phyloP scores from a whole-genome alignment of 805 yeast genomes.

The Komagataella mondaviorum region DNA sequence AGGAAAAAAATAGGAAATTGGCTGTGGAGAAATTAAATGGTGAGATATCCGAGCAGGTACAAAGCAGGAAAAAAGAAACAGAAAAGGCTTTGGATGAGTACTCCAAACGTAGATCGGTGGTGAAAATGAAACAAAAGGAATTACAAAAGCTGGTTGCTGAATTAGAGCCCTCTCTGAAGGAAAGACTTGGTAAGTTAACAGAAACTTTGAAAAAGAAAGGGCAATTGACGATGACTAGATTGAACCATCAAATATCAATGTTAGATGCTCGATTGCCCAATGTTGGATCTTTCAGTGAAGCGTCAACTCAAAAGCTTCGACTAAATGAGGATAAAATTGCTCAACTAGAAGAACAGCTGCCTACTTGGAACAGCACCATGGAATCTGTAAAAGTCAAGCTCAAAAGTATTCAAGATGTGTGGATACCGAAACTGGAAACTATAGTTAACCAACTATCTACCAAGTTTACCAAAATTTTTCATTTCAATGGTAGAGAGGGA shows the following conservation, averaged over 20 bases:
- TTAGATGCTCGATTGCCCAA: conserved; percentile 8
- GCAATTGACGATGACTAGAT: conserved; percentile 19
- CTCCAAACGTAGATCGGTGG: background rate
- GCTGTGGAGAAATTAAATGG: conserved; percentile 17
- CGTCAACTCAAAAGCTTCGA: background rate
- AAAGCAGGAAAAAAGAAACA: background rate
- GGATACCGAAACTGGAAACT: conserved; percentile 51
- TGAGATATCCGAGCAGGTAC: background rate
- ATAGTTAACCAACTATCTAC: conserved; percentile 43
- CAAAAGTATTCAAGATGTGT: conserved; percentile 21
- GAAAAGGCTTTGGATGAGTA: background rate
- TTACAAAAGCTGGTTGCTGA: background rate
- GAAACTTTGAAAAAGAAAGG: conserved; percentile 18
- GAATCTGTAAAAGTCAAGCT: conserved; percentile 22
- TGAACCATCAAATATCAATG: conserved; percentile 23
- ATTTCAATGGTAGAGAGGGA: conserved; percentile 79
- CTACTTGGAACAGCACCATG: conserved; percentile 16
- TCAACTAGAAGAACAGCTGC: conserved; percentile 24
- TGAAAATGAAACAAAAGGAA: background rate
- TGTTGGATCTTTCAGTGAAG: background rate
- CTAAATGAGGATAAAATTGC: conserved; percentile 13
- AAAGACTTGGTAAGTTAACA: conserved; percentile 24
- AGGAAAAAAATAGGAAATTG: conserved; percentile 23
- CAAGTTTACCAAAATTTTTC: conserved; percentile 55
- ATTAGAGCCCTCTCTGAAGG: conserved; percentile 4